Conservation (phyloP, 805 yeast genomes). For the Kodamaea jinghongensis region DNA sequence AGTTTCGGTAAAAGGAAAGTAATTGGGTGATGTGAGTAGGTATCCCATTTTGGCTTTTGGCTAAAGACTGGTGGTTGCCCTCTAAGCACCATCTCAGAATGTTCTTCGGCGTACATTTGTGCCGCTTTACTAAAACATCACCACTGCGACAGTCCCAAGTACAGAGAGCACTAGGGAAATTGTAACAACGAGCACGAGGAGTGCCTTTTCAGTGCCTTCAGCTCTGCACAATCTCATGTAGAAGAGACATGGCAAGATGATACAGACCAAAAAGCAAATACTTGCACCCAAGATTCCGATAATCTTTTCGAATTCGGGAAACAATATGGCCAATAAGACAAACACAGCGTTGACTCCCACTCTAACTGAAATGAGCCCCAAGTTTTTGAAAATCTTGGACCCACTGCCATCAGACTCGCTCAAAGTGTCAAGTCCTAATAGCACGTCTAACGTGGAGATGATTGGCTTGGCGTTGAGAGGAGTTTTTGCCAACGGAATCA, state of each 20-base stretch:
- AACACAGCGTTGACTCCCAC: slow-evolving; percentile 22
- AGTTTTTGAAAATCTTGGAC: no score
- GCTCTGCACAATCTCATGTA: slow-evolving; percentile 26
- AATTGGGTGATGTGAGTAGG: no score
- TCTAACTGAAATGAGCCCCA: slow-evolving; percentile 16
- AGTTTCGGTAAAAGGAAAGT: no score
- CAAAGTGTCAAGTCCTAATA: slow-evolving; percentile 16
- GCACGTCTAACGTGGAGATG: slow-evolving; percentile 35
- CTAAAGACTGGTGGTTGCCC: no score
- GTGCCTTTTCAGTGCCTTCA: slow-evolving; percentile 13
- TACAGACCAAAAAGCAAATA: slow-evolving; percentile 40
- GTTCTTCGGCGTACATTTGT: no score
- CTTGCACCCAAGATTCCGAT: slow-evolving; percentile 43
- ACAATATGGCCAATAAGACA: slow-evolving; percentile 25
- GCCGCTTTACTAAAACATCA: slow-evolving; percentile 5
- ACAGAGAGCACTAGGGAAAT: slow-evolving; percentile 16
- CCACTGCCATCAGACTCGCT: slow-evolving; percentile 1
- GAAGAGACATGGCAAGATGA: slow-evolving; percentile 39
- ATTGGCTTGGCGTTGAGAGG: slow-evolving; percentile 40
- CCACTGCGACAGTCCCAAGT: slow-evolving; percentile 19
- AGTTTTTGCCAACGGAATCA: slow-evolving; percentile 40
- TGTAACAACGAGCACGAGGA: slow-evolving; percentile 10
- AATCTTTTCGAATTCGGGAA: slow-evolving; percentile 39
- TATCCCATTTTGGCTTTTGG: no score
- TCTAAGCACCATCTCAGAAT: no score